Evolutionary conservation across 495 filamentous ascomycete genomes (phyloP).

Genomic region (Mycothermus thermophilus): DNA sequence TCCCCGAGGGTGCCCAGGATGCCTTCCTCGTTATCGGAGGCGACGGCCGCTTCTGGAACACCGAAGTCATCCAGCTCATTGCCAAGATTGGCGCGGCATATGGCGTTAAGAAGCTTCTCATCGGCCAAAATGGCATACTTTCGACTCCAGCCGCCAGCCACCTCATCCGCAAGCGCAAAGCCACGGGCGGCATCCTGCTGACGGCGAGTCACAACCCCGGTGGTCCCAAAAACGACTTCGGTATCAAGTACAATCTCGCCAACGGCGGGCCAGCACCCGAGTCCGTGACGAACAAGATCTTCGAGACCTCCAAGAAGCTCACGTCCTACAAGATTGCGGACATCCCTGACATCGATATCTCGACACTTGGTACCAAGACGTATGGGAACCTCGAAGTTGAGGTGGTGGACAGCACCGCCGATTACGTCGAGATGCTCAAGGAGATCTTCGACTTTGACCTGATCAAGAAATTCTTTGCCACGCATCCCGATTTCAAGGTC

Average conservation of each 20-base stretch:
- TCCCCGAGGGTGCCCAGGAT: slow-evolving; percentile 78
- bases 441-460: slow-evolving; percentile 94
- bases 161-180: slow-evolving; percentile 81
- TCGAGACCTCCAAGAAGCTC: slow-evolving; percentile 71
- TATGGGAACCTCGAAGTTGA: slow-evolving; percentile 86
- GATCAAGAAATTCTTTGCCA: slow-evolving; percentile 80
- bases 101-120: slow-evolving; percentile 94
- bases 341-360: slow-evolving; percentile 75
- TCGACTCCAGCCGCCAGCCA: slow-evolving; percentile 94
- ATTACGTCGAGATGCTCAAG: slow-evolving; percentile 92
- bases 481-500: slow-evolving; percentile 85
- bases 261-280: slow-evolving; percentile 95
- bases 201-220: slow-evolving; percentile 97
- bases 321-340: slow-evolving; percentile 83
- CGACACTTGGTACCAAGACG: slow-evolving; percentile 63
- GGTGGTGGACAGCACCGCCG: slow-evolving; percentile 78
- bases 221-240: slow-evolving; percentile 91
- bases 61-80: slow-evolving; percentile 89
- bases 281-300: slow-evolving; percentile 94
- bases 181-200: slow-evolving; percentile 90
- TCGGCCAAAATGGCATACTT: slow-evolving; percentile 91
- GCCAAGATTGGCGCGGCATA: slow-evolving; percentile 95
- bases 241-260: slow-evolving; percentile 97
- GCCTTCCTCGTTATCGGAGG: slow-evolving; percentile 92
- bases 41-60: slow-evolving; percentile 94